These are phyloP conservation scores for Hypoxylon sp. DNA, from an alignment of 2,329 filamentous ascomycete genomes.

Conservation along the genomic window DNA sequence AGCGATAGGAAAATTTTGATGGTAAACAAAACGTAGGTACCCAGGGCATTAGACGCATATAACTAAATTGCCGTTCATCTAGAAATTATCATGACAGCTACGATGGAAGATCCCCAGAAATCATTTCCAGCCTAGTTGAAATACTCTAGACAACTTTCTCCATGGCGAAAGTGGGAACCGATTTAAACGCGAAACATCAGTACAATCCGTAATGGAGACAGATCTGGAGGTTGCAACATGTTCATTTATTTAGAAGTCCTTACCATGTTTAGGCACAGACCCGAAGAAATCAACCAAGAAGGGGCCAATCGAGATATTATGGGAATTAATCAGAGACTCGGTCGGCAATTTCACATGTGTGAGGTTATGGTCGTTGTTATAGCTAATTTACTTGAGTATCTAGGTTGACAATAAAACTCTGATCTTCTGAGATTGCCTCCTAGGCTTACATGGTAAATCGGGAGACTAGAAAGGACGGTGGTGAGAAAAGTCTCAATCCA, in stretches of 20 bases:
- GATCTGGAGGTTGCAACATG: slow-evolving; percentile 28
- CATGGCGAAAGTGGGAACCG: slow-evolving; percentile 20
- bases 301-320: slow-evolving; percentile 34
- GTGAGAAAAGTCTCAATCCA: no score
- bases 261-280: not conserved
- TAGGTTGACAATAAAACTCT: slow-evolving; percentile 24
- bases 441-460: slow-evolving; percentile 7
- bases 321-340: slow-evolving; percentile 35
- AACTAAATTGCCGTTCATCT: slow-evolving; percentile 15
- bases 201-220: slow-evolving; percentile 30
- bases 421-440: slow-evolving; percentile 28
- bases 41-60: slow-evolving; percentile 14
- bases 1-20: slow-evolving; percentile 11
- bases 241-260: slow-evolving; percentile 29
- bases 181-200: slow-evolving; percentile 27
- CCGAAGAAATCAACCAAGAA: not conserved
- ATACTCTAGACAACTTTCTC: slow-evolving; percentile 22
- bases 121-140: slow-evolving; percentile 15
- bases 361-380: not conserved
- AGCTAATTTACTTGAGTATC: slow-evolving; percentile 22
- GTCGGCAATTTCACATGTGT: slow-evolving; percentile 16
- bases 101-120: slow-evolving; percentile 16
- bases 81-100: slow-evolving; percentile 37
- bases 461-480: not conserved
- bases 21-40: slow-evolving; percentile 30